Evolutionary conservation across 139 green algal species (phyloP), one percentile per base, ranked within the genome.

Genomic region (Limnomonas spitsbergensis): DNA sequence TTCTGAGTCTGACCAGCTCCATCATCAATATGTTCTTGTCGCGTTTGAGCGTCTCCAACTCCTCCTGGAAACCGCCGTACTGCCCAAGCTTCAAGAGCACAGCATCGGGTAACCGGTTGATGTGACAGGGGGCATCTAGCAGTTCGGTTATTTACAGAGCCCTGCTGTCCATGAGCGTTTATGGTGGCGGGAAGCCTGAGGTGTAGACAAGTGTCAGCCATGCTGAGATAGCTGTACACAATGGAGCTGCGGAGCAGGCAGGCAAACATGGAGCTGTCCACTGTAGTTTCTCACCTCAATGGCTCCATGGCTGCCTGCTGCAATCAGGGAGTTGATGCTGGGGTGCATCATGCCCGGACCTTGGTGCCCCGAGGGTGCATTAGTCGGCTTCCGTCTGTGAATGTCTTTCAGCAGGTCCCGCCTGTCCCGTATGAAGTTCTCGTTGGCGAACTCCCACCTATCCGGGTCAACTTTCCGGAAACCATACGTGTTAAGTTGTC

Each of bases 401-500:
- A 98, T 98, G 26, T 90, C 81, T 3, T 67, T 73, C 61, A 98
- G 88, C 75, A 94, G 83, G 42, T 98, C 92, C 3, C 84, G 82
- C 2, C 80, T 75, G 32, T 87, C 92, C 1, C 89, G 79, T 0
- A 95, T 47, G 69, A 99, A 99, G 73, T 92, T 81, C 54, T 98
- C 91, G 66, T 98, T 98, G 4, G 93, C 87, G 88, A 99, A 99
- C 89, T 99, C 92, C 94, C 94, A 99, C 2, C 91, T 85, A 83
- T 99, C 96, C 20, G 96, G 94, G 78, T 99, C 91, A 4, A 96
- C 88, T 76, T 99, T 99, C 9, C 94, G 86, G 79, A 99, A 99
- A 47, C 96, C 93, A 80, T 98, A 98, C 26, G 95, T 98, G 81
- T 98, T 98, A 2, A 98, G 92, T 83, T 98, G 95, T 7, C 95